Conservation (phyloP, 306 rosid species). For the Trifolium subterraneum region DNA sequence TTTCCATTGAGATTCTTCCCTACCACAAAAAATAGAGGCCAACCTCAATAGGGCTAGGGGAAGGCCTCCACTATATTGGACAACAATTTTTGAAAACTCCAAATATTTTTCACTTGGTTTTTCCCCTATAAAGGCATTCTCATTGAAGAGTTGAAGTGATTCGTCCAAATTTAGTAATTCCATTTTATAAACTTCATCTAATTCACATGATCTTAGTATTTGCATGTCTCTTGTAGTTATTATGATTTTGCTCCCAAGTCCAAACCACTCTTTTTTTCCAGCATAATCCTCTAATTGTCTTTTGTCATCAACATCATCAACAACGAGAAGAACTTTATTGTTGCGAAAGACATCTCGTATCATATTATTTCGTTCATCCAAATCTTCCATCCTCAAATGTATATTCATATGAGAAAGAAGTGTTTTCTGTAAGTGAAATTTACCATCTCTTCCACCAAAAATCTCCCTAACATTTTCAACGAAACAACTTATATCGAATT, state of each 20-base stretch:
- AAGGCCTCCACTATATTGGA: constrained; percentile 27
- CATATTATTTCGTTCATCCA: neutral
- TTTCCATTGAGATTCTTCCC: neutral
- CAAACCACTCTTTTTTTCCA: constrained; percentile 9
- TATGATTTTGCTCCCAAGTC: constrained; percentile 31
- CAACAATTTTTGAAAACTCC: neutral
- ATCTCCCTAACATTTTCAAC: neutral
- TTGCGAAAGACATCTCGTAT: neutral
- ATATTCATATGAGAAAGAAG: neutral
- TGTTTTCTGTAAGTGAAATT: neutral
- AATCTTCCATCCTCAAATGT: neutral
- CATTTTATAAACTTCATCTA: neutral
- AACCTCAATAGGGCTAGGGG: constrained; percentile 25
- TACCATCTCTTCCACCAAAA: neutral
- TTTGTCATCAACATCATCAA: constrained; percentile 36
- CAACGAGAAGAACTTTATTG: constrained; percentile 15
- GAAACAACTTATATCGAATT: constrained; percentile 15
- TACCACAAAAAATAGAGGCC: neutral
- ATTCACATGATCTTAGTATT: constrained; percentile 3
- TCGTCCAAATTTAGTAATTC: neutral
- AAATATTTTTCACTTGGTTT: neutral
- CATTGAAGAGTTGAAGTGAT: constrained; percentile 29
- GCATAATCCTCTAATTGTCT: constrained; percentile 12
- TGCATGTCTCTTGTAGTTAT: constrained; percentile 32
- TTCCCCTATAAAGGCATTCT: constrained; percentile 6